Base-by-base conservation (phyloP, 345 rosid species). In the Cardiospermum halicacabum region DNA sequence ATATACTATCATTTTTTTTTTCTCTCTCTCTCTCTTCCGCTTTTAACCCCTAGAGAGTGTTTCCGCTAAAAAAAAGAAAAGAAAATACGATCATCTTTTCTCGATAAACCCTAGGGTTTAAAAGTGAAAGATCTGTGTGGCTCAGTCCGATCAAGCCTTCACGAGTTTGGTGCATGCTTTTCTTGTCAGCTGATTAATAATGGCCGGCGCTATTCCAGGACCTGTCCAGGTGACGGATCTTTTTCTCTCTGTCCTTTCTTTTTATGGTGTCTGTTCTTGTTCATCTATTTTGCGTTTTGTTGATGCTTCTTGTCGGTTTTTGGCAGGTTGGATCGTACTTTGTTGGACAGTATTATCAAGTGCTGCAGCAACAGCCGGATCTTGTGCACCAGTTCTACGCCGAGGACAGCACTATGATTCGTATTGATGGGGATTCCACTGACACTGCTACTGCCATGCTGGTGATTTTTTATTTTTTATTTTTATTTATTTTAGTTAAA, bases 271-370 rank as follows among this genome's bases (percentile, higher is more conserved):
- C 26, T n/a, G 11, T 50, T 66, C 16, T 25, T 16, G 3, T 5
- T 9, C 11, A 57, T 53, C 4, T 8, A 4, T 10, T 7, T 53
- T 43, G 31, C 4, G 40, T 34, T 34, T 2, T 68, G 43, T 19
- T 37, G 25, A 45, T 75, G 58, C 0, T 4, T 45, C 5, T 50
- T 7, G 8, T 19, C 51, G 15, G 25, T 7, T 21, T 48, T 57
- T 47, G 64, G 31, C 75, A 91, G 99, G 95, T 94, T 62, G 99
- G 99, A 53, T 88, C 99, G 6, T 94, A 89, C 77, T 94, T 94
- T 62, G 95, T 91, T 60, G 91, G 86, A 5, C 97, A 91, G 80
- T 94, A 94, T 76, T 94, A 91, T 69, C 81, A 85, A 71, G 89
- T 91, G 25, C 87, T 94, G 69, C 84, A 82, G 69, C 92, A 91